These are phyloP conservation scores for Plasmodium gallinaceum DNA, from an alignment of 169 alveolate genomes.

Conservation along the genomic window DNA sequence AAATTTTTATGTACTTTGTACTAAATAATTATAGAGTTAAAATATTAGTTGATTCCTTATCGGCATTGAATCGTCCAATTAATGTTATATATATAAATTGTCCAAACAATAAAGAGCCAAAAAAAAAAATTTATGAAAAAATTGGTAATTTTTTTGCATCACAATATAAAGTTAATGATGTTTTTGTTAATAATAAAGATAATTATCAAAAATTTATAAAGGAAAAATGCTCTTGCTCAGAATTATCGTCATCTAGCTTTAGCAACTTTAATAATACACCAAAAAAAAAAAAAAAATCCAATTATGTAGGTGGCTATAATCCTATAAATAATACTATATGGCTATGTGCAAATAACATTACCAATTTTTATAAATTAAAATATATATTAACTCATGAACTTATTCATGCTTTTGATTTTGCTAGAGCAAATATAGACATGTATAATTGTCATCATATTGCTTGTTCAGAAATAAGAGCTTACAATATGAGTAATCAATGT, in stretches of 20 bases:
- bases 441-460: conserved; percentile 82
- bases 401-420: conserved; percentile 86
- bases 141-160: conserved; percentile 17
- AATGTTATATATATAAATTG: conserved; percentile 79
- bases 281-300: conserved; percentile 17
- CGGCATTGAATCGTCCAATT: conserved; percentile 83
- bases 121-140: conserved; percentile 40
- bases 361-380: conserved; percentile 78
- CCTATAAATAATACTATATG: conserved; percentile 82
- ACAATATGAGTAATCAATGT: conserved; percentile 83
- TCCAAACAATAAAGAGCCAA: conserved; percentile 65
- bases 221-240: conserved; percentile 69
- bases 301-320: conserved; percentile 79
- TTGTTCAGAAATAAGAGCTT: conserved; percentile 85
- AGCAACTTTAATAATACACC: background rate
- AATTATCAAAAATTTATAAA: conserved; percentile 23
- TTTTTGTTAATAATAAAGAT: conserved; percentile 31
- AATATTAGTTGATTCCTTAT: conserved; percentile 79
- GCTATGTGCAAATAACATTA: conserved; percentile 82
- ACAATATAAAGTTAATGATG: conserved; percentile 29
- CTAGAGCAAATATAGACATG: conserved; percentile 82
- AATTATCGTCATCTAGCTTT: conserved; percentile 14
- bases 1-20: conserved; percentile 73
- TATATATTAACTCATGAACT: conserved; percentile 82
- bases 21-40: conserved; percentile 80